Conservation (phyloP, 2,329 filamentous ascomycete genomes). For the Pyrenochaeta sp. region DNA sequence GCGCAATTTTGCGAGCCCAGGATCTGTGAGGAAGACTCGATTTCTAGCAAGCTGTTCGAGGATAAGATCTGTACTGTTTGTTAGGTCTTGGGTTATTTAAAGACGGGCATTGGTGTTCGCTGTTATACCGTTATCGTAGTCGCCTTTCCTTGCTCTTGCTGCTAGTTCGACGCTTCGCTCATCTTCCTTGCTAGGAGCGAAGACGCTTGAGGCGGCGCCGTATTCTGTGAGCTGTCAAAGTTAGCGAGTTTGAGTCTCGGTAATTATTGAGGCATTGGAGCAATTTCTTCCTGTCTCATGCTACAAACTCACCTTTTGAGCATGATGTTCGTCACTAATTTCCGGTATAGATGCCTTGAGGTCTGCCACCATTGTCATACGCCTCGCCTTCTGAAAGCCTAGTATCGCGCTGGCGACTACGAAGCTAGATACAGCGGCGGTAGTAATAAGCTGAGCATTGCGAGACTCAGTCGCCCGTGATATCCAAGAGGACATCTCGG, state of each 20-base stretch:
- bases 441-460: constrained; percentile 71
- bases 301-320: constrained; percentile 57
- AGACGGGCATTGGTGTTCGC: neutral
- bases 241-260: constrained; percentile 41
- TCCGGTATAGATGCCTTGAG: constrained; percentile 70
- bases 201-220: constrained; percentile 61
- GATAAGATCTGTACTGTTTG: constrained; percentile 72
- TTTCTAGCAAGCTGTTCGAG: constrained; percentile 95
- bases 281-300: neutral
- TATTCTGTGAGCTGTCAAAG: constrained; percentile 66
- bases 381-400: constrained; percentile 64
- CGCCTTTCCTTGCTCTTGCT: constrained; percentile 66
- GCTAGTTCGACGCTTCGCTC: constrained; percentile 66
- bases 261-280: neutral
- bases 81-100: constrained; percentile 5
- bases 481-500: constrained; percentile 57
- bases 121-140: constrained; percentile 68
- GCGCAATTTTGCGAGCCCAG: constrained; percentile 81
- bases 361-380: constrained; percentile 63
- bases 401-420: constrained; percentile 63
- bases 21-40: constrained; percentile 85
- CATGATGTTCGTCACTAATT: constrained; percentile 60
- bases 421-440: constrained; percentile 67
- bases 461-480: constrained; percentile 55
- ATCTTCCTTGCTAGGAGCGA: constrained; percentile 60